Percentiles rank a stretch among this genome's conserved stretches.
Conservation (phyloP, 352 stramenopile species). For the Phytophthora pseudosyringae region DNA sequence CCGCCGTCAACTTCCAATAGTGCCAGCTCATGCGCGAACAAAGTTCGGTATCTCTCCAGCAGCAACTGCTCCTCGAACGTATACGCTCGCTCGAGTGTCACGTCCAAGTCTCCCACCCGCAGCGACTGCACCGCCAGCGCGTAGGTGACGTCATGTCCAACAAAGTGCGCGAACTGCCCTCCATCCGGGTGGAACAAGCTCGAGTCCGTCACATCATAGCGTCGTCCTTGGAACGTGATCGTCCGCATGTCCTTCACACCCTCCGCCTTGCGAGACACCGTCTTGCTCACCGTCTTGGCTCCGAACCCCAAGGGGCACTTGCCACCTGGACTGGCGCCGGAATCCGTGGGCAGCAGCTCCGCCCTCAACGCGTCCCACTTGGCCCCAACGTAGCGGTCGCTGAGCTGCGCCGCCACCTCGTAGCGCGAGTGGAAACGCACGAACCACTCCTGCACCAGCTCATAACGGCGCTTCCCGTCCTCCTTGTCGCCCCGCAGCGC, state of each 20-base stretch:
- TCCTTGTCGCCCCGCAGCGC: conserved; percentile 32
- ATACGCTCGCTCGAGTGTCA: conserved; percentile 40
- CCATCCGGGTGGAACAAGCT: conserved; percentile 49
- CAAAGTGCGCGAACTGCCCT: conserved; percentile 55
- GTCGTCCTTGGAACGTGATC: conserved; percentile 60
- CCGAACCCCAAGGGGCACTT: conserved; percentile 75
- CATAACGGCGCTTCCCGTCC: conserved; percentile 24
- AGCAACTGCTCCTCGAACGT: conserved; percentile 66
- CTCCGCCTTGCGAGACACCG: conserved; percentile 23
- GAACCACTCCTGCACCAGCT: conserved; percentile 64
- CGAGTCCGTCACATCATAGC: conserved; percentile 62
- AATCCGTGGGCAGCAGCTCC: conserved; percentile 40
- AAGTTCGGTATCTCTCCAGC: conserved; percentile 57
- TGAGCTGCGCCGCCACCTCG: conserved; percentile 49
- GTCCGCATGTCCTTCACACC: conserved; percentile 38
- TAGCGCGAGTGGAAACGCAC: conserved; percentile 59
- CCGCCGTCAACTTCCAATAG: conserved; percentile 34
- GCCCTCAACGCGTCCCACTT: conserved; percentile 54
- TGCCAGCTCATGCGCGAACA: conserved; percentile 49
- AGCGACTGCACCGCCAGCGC: conserved; percentile 56
- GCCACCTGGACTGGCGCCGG: conserved; percentile 20
- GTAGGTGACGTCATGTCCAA: conserved; percentile 70
- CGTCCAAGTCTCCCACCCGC: conserved; percentile 46
- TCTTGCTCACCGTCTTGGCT: conserved; percentile 34
- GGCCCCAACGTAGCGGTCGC: conserved; percentile 47